A percentile compares a stretch with the other conserved stretches of the same genome.
Evolutionary conservation across 148 eudicot genomes (phyloP).

Genomic region (Fallopia convolvulus): DNA sequence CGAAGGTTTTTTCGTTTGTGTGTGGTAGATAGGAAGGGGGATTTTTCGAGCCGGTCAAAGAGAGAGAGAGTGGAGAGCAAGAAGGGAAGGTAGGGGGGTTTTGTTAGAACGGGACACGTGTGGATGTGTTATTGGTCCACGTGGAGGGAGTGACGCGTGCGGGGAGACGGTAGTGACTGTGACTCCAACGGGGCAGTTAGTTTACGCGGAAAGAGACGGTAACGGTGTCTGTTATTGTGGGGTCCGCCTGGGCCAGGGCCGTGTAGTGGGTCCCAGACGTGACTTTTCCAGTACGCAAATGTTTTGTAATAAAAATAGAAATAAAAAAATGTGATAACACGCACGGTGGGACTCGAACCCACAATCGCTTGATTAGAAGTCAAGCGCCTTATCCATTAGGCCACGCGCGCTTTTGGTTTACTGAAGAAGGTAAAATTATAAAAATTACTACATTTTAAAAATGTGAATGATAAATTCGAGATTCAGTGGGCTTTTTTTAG

Average conservation of each 20-base stretch:
- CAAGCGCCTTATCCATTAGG: conserved; percentile 70
- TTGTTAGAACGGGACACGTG: background rate
- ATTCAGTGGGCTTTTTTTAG: no score
- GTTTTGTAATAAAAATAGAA: background rate
- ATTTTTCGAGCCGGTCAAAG: background rate
- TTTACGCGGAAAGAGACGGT: background rate
- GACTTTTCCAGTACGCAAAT: background rate
- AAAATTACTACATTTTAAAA: no score
- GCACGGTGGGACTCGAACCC: conserved; percentile 71
- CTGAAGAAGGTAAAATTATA: no score
- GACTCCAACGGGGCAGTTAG: background rate
- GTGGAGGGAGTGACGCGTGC: background rate
- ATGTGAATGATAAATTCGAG: no score
- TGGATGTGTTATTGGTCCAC: background rate
- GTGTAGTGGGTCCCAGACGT: background rate
- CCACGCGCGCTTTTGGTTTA: conserved; percentile 36
- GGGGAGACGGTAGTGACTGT: background rate
- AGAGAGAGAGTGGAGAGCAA: conserved; percentile 9
- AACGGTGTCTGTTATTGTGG: background rate
- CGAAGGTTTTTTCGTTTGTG: background rate
- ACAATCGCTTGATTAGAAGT: conserved; percentile 64
- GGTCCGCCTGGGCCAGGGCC: background rate
- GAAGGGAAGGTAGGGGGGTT: background rate
- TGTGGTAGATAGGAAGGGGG: background rate
- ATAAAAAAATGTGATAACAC: conserved; percentile 9